phyloP scores from a whole-genome alignment of 2,329 filamentous ascomycete genomes.

The Phialophora macrospora region DNA sequence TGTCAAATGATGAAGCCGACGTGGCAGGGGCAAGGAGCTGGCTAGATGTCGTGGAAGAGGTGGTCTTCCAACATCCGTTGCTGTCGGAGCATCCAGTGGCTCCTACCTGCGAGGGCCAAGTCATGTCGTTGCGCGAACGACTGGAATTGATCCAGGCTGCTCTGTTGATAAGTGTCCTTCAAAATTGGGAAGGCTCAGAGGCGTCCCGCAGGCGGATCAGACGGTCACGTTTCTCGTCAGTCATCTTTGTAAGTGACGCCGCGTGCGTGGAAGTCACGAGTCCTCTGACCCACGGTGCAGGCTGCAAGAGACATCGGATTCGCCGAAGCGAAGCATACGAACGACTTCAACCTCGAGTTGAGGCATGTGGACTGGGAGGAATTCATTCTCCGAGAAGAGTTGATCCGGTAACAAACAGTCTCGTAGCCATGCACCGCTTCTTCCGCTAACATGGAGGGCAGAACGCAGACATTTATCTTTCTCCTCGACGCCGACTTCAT shows the following conservation, averaged over 20 bases:
- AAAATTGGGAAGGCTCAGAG: not conserved
- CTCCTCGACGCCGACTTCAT: not conserved
- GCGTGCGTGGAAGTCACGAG: not conserved
- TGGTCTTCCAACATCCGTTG: not conserved
- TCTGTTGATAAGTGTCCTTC: not conserved
- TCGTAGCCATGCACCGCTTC: not conserved
- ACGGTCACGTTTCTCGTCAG: not conserved
- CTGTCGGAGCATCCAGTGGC: not conserved
- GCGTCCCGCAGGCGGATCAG: not conserved
- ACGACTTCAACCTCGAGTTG: not conserved
- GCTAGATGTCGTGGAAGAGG: not conserved
- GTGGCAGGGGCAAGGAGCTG: not conserved
- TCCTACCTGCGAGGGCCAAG: not conserved
- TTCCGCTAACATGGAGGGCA: not conserved
- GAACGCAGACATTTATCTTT: not conserved
- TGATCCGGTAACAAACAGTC: not conserved
- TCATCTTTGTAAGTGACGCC: not conserved
- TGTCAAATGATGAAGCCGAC: not conserved
- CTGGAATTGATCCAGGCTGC: not conserved
- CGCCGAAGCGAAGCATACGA: not conserved
- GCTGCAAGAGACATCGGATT: not conserved
- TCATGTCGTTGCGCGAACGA: not conserved
- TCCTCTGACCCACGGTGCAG: not conserved
- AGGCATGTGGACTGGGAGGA: not conserved
- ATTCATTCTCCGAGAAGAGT: not conserved